Evolutionary conservation across 1,284 basidiomycete genomes (phyloP).

Genomic region (Dichomitus squalens): DNA sequence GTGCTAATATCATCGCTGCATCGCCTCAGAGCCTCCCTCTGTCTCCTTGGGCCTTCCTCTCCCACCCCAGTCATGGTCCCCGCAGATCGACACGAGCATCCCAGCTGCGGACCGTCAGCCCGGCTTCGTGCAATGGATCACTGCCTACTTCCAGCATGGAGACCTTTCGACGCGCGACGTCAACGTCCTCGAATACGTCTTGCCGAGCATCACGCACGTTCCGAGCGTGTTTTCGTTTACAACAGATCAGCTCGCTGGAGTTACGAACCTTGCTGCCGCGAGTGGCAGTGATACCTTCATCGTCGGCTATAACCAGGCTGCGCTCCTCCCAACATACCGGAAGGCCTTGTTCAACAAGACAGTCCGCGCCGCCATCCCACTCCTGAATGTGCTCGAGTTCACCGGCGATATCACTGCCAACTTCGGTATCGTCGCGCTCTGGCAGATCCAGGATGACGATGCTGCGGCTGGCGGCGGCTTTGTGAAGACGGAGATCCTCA

Average conservation of each 20-base stretch:
- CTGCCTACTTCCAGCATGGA: conserved; percentile 37
- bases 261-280: background rate
- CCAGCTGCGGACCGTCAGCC: background rate
- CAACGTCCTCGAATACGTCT: conserved; percentile 5
- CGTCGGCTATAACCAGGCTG: conserved; percentile 2
- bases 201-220: background rate
- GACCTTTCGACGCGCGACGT: conserved; percentile 31
- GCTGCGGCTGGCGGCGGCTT: background rate
- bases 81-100: background rate
- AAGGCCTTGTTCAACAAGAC: background rate
- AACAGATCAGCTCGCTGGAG: conserved; percentile 7
- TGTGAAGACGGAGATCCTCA: background rate
- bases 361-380: background rate
- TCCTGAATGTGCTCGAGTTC: background rate
- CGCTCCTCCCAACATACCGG: background rate
- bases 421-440: background rate
- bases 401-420: background rate
- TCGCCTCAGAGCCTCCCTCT: background rate
- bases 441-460: background rate
- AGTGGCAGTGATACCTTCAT: conserved; percentile 15
- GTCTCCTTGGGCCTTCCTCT: background rate
- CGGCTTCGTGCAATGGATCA: conserved; percentile 24
- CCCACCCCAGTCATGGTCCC: background rate
- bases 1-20: background rate
- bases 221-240: conserved; percentile 15